phyloP scores from a whole-genome alignment of 768 basidiomycete genomes.

The Mrakia blollopis region DNA sequence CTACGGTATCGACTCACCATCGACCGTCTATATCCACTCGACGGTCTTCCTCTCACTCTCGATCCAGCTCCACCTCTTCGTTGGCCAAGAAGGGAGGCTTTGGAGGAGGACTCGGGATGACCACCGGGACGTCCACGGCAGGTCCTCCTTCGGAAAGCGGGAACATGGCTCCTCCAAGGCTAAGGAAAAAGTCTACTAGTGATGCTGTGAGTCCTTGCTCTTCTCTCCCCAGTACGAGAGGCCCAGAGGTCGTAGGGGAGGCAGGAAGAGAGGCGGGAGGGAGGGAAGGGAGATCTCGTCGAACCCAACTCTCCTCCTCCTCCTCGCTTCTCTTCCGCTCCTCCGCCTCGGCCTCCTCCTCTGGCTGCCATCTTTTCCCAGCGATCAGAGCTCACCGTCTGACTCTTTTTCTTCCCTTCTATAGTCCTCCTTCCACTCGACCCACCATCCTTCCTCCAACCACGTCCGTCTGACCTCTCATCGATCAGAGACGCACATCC shows the following conservation, averaged over 20 bases:
- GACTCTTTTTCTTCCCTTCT: background rate
- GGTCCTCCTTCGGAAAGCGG: background rate
- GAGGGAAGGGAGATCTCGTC: background rate
- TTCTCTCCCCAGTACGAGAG: background rate
- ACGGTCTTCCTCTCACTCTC: slow-evolving; percentile 21
- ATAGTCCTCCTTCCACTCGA: background rate
- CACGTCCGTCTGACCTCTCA: slow-evolving; percentile 19
- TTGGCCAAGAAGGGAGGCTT: slow-evolving; percentile 2
- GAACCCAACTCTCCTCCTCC: background rate
- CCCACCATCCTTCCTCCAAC: background rate
- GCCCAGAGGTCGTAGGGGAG: background rate
- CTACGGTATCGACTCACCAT: background rate
- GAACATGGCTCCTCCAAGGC: background rate
- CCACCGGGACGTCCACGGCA: background rate
- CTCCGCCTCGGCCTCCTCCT: background rate
- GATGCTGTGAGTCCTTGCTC: background rate
- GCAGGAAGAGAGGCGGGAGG: background rate
- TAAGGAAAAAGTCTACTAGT: background rate
- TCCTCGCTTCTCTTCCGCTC: background rate
- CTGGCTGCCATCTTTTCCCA: background rate
- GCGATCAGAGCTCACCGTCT: background rate
- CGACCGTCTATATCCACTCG: background rate
- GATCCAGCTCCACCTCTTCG: slow-evolving; percentile 16
- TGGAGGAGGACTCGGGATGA: slow-evolving; percentile 16
- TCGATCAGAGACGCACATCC: slow-evolving; percentile 25